Evolutionary conservation across 2,329 filamentous ascomycete genomes (phyloP), one percentile per base, ranked within the genome.

Genomic region (Hypoxylon sp.): DNA sequence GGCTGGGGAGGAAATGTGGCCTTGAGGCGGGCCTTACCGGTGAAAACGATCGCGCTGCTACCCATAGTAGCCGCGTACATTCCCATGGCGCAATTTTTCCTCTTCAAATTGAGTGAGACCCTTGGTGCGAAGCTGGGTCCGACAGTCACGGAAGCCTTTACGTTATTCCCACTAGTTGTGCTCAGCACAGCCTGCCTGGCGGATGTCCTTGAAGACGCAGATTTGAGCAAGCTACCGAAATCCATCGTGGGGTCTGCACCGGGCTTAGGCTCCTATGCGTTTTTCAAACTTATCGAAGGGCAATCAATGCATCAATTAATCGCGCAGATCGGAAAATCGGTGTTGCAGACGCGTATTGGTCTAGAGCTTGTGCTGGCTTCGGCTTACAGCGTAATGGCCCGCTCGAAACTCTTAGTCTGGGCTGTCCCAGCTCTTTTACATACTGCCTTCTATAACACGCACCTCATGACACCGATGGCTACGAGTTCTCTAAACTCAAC

Each of bases 51-150:
- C 75, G 73, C 84, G 58, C 81, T 91, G 68, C 83, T 96, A 5
- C 92, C 94, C 3, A 80, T 97, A 8, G 81, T 96, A 46, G 92
- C 94, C 3, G 86, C 92, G 66, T 94, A 90, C 81, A 88, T 92
- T 24, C 94, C 94, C 0, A 83, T 88, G 8, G 79, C 91, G 14
- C 94, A 98, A 77, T 91, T 87, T 76, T 85, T 90, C 50, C 80
- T 96, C n/a, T 91, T 91, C 76, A 82, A 85, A 60, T 83, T 87
- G 76, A 97, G 92, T 79, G 84, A 83, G 3, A 74, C 80, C 8
- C 81, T 97, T 19, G 92, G 92, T 0, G 89, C 90, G 14, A 82
- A 86, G 6, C 87, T 87, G 76, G 96, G 95, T 0, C 94, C 96
- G 0, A 76, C 94, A 5, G 78, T 93, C 59, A 94, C 91, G 0